These are phyloP conservation scores for Xerophyta viscosa DNA, from an alignment of 106 monocot genomes.

Conservation along the genomic window DNA sequence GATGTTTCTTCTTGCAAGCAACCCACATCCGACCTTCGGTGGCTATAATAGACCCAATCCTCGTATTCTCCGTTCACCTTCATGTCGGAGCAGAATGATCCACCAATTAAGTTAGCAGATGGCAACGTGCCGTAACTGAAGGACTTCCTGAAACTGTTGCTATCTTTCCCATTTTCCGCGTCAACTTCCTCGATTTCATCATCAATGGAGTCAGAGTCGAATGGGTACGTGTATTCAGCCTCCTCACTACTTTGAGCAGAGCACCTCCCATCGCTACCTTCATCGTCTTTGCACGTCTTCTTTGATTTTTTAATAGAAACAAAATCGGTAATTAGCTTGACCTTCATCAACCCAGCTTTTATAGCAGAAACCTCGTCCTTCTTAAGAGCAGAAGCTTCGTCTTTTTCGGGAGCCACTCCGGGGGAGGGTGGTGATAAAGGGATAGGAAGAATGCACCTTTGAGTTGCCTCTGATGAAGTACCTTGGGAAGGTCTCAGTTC, in stretches of 20 bases:
- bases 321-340: constrained; percentile 58
- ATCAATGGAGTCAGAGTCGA: constrained; percentile 57
- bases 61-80: constrained; percentile 31
- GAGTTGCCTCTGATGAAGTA: constrained; percentile 36
- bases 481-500: constrained; percentile 51
- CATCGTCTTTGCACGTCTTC: constrained; percentile 43
- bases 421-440: constrained; percentile 31
- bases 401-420: constrained; percentile 10
- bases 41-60: constrained; percentile 56
- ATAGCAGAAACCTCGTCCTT: constrained; percentile 74
- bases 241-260: constrained; percentile 55
- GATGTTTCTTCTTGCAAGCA: constrained; percentile 19
- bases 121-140: constrained; percentile 76
- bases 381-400: constrained; percentile 11
- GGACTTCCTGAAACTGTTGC: constrained; percentile 58
- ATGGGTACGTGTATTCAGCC: constrained; percentile 36
- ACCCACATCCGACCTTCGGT: constrained; percentile 34
- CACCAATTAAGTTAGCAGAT: constrained; percentile 46
- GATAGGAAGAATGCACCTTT: constrained; percentile 24
- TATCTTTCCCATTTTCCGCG: constrained; percentile 26
- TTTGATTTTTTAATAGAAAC: constrained; percentile 50
- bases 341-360: constrained; percentile 71
- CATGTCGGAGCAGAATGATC: constrained; percentile 18
- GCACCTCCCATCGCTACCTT: constrained; percentile 54
- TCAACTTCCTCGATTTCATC: constrained; percentile 35